These are phyloP conservation scores for Zancudomyces culisetae DNA, from an alignment of 371 early-diverging fungal genomes.

Conservation along the genomic window DNA sequence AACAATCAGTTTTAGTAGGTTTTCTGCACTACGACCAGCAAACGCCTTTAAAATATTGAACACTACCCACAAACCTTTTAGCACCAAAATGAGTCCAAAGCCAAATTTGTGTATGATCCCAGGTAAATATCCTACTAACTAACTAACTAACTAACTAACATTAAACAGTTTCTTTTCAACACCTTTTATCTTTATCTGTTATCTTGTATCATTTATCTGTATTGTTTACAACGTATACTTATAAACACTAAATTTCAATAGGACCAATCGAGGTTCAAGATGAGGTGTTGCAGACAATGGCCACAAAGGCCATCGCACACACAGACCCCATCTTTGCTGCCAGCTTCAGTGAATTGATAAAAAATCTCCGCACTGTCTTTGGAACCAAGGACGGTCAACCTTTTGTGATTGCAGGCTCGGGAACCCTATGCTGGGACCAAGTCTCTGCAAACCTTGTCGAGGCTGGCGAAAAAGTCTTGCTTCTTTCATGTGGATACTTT, in stretches of 20 bases:
- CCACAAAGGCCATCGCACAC: conserved; percentile 81
- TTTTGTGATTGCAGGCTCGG: conserved; percentile 83
- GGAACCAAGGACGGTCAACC: conserved; percentile 75
- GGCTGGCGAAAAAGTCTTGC: conserved; percentile 71
- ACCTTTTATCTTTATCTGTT: no score
- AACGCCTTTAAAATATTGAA: no score
- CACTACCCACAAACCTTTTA: no score
- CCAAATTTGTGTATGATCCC: no score
- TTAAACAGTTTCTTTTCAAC: no score
- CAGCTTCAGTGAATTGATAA: conserved; percentile 66
- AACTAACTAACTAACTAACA: no score
- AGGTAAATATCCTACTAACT: no score
- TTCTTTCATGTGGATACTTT: conserved; percentile 85
- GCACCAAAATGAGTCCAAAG: no score
- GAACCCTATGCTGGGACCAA: conserved; percentile 90
- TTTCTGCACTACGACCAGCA: no score
- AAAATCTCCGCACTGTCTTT: conserved; percentile 62
- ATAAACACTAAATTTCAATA: neutral
- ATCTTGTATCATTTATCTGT: no score
- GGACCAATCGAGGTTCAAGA: conserved; percentile 89
- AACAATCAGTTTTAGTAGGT: no score
- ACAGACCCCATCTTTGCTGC: conserved; percentile 79
- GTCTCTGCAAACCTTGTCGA: conserved; percentile 78
- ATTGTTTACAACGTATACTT: no score
- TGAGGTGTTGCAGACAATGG: conserved; percentile 70